Conservation (phyloP, 441 rosid genomes). For the Jatropha multifida region DNA sequence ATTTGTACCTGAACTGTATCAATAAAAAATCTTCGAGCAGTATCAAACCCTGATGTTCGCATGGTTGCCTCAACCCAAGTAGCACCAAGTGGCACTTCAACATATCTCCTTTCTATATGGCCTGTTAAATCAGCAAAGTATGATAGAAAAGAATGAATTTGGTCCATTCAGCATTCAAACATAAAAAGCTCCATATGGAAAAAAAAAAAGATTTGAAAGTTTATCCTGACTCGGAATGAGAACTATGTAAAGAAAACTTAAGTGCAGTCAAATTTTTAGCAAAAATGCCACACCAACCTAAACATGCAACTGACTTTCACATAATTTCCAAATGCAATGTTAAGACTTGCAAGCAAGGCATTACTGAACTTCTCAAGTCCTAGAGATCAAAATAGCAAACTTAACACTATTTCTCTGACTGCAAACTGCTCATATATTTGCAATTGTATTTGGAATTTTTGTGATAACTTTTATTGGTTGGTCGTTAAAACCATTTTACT, state of each 20-base stretch:
- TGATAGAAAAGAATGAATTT: constrained; percentile 15
- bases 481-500: background rate
- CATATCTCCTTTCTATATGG: constrained; percentile 83
- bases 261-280: background rate
- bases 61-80: constrained; percentile 97
- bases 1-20: constrained; percentile 84
- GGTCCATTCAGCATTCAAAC: constrained; percentile 6
- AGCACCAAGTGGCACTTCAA: constrained; percentile 90
- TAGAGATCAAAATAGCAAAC: background rate
- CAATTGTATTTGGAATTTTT: background rate
- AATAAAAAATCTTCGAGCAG: constrained; percentile 74
- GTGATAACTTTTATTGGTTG: background rate
- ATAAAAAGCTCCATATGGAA: background rate
- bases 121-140: constrained; percentile 47
- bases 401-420: background rate
- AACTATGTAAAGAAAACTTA: constrained; percentile 1
- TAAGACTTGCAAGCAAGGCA: background rate
- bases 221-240: background rate
- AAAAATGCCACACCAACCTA: background rate
- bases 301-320: constrained; percentile 1
- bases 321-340: background rate
- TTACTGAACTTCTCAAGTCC: background rate
- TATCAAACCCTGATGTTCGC: constrained; percentile 85
- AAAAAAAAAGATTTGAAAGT: background rate
- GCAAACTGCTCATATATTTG: background rate